These are phyloP conservation scores for Trichocomaceae sp. DNA, from an alignment of 2,329 filamentous ascomycete genomes.

Conservation along the genomic window DNA sequence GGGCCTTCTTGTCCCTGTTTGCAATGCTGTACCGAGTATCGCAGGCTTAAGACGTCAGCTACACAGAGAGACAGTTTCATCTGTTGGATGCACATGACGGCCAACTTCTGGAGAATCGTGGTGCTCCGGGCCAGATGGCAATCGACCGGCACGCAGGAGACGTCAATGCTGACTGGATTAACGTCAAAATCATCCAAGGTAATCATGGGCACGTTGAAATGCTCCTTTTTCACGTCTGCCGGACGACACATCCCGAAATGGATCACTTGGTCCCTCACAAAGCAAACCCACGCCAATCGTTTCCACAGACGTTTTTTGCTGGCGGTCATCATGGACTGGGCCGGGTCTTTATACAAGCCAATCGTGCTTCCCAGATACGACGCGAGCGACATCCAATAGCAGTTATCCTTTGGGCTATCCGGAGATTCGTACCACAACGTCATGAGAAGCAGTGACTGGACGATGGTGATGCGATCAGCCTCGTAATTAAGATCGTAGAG, in stretches of 20 bases:
- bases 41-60: background rate
- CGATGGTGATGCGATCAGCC: slow-evolving; percentile 69
- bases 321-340: background rate
- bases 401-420: slow-evolving; percentile 86
- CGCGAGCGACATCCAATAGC: slow-evolving; percentile 66
- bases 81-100: background rate
- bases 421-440: slow-evolving; percentile 92
- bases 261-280: background rate
- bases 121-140: background rate
- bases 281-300: background rate
- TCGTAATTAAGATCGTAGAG: slow-evolving; percentile 89
- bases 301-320: background rate
- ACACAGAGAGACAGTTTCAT: background rate
- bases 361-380: background rate
- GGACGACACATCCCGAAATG: background rate
- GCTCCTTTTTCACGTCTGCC: background rate
- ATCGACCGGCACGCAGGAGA: background rate
- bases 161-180: background rate
- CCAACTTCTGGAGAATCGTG: background rate
- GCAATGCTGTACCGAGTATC: background rate
- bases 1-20: background rate
- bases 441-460: slow-evolving; percentile 77
- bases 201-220: background rate
- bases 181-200: background rate
- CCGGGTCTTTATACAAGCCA: background rate